phyloP scores from a whole-genome alignment of 1,284 basidiomycete genomes.

The Boletus smithii region DNA sequence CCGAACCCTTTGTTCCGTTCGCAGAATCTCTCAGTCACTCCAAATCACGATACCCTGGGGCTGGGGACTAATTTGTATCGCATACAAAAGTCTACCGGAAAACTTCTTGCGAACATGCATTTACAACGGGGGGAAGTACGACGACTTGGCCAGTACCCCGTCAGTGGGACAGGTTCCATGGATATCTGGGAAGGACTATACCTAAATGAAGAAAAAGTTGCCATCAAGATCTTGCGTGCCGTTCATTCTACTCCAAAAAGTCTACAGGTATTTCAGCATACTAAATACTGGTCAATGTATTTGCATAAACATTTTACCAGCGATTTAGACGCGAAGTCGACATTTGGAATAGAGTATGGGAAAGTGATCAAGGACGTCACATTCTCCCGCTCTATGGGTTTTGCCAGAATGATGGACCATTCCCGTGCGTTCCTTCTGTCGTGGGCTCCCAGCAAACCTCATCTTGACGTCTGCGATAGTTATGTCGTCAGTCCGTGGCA shows the following conservation, averaged over 20 bases:
- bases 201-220: slow-evolving; percentile 50
- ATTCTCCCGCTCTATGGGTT: slow-evolving; percentile 57
- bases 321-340: slow-evolving; percentile 50
- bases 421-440: slow-evolving; percentile 38
- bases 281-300: neutral
- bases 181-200: slow-evolving; percentile 54
- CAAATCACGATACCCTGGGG: slow-evolving; percentile 39
- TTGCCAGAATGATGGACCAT: slow-evolving; percentile 50
- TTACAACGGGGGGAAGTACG: slow-evolving; percentile 50
- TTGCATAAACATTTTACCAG: slow-evolving; percentile 28
- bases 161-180: slow-evolving; percentile 48
- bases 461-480: slow-evolving; percentile 25
- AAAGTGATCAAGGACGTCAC: slow-evolving; percentile 45
- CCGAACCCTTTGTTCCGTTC: neutral
- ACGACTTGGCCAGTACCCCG: slow-evolving; percentile 45
- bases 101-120: slow-evolving; percentile 47
- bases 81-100: slow-evolving; percentile 41
- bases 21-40: slow-evolving; percentile 31
- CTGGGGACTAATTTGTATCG: slow-evolving; percentile 48
- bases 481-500: slow-evolving; percentile 59
- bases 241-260: slow-evolving; percentile 46
- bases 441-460: neutral
- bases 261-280: slow-evolving; percentile 33
- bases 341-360: slow-evolving; percentile 57
- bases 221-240: slow-evolving; percentile 52